Evolutionary conservation across 1,284 basidiomycete genomes (phyloP).

Genomic region (Sanghuangporus sanghuang): DNA sequence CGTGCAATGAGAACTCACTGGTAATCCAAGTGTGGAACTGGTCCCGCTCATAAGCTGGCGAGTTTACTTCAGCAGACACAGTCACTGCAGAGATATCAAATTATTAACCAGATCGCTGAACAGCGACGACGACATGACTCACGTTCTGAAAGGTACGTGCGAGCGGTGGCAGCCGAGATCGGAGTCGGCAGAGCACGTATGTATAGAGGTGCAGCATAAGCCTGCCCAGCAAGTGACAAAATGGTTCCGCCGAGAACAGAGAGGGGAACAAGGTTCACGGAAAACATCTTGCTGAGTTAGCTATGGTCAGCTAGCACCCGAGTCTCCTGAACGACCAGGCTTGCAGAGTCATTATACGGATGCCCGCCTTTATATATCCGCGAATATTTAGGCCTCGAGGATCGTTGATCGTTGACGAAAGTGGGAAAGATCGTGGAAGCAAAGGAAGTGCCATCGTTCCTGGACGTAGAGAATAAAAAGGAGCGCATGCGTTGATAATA

Average conservation of each 20-base stretch:
- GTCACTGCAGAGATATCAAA: constrained; percentile 30
- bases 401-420: not conserved
- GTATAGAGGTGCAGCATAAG: constrained; percentile 1
- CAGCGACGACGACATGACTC: constrained; percentile 14
- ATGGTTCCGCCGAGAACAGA: constrained; percentile 1
- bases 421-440: not conserved
- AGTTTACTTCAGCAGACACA: constrained; percentile 41
- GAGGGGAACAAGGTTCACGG: not conserved
- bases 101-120: not conserved
- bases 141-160: constrained; percentile 34
- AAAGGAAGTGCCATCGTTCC: not conserved
- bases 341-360: not conserved
- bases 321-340: not conserved
- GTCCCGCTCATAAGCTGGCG: constrained; percentile 37
- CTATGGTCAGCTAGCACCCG: not conserved
- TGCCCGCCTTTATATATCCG: not conserved
- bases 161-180: constrained; percentile 33
- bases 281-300: not conserved
- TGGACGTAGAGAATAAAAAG: not conserved
- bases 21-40: constrained; percentile 44
- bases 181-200: constrained; percentile 31
- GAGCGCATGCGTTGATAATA: not conserved
- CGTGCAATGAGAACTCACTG: constrained; percentile 27
- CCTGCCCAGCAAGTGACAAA: not conserved
- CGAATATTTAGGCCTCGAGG: not conserved